Percentiles rank a stretch among this genome's conserved stretches.
phyloP scores from a whole-genome alignment of 2,329 filamentous ascomycete genomes.

The Hypoxylon sp. region DNA sequence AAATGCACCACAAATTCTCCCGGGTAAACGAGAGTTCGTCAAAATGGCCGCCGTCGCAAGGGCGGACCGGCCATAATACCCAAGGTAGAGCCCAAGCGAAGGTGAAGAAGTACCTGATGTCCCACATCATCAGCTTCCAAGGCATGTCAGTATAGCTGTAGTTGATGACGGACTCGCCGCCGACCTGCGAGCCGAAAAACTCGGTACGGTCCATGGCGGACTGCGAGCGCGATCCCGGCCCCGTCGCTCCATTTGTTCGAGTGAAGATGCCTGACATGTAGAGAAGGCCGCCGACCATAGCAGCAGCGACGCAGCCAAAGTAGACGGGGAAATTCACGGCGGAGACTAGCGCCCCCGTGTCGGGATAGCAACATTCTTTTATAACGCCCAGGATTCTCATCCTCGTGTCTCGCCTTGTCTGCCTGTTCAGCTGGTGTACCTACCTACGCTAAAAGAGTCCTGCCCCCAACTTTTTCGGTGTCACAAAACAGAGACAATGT shows the following conservation, averaged over 20 bases:
- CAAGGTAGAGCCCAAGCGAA: slow-evolving; percentile 71
- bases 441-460: slow-evolving; percentile 13
- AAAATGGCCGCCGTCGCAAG: slow-evolving; percentile 66
- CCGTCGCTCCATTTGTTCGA: slow-evolving; percentile 23
- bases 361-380: slow-evolving; percentile 34
- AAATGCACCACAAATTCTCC: slow-evolving; percentile 70
- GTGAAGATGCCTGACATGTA: slow-evolving; percentile 35
- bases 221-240: slow-evolving; percentile 11
- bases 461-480: slow-evolving; percentile 14
- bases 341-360: slow-evolving; percentile 23
- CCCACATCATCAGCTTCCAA: slow-evolving; percentile 65
- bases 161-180: slow-evolving; percentile 70
- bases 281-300: slow-evolving; percentile 38
- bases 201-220: slow-evolving; percentile 56
- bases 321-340: slow-evolving; percentile 34
- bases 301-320: slow-evolving; percentile 26
- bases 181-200: slow-evolving; percentile 72
- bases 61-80: slow-evolving; percentile 71
- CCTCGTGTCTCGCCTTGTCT: slow-evolving; percentile 9
- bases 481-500: slow-evolving; percentile 19
- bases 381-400: slow-evolving; percentile 36
- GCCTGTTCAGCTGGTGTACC: slow-evolving; percentile 28
- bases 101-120: slow-evolving; percentile 69
- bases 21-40: slow-evolving; percentile 75
- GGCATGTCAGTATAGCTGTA: slow-evolving; percentile 73